Base-by-base conservation (phyloP, 352 stramenopile genomes). In the Aphanomyces cochlioides region DNA sequence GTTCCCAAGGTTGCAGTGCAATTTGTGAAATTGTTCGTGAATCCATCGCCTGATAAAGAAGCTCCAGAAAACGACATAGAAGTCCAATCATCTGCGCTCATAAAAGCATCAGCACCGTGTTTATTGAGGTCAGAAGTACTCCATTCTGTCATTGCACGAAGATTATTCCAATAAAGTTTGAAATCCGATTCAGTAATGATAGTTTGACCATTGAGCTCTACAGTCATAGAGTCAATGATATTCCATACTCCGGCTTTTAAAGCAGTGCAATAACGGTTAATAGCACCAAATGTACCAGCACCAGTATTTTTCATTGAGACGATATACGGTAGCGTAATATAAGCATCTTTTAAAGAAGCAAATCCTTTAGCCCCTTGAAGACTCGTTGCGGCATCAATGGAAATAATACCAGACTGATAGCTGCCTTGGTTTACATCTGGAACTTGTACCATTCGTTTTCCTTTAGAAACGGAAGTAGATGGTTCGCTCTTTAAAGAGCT, bases 171-270 rank as follows among this genome's bases (percentile, higher is more conserved):
- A 40, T 73, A 77, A 0, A 61, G 36, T 17, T 75, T 77, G 41
- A 73, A 78, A n/a, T 78, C 74, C 13, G 21, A 7, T 53, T 72
- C 61, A 3, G 60, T 71, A 0, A 78, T 1, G 19, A 78, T 69
- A 37, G 10, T 66, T 48, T 78, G 71, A 47, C 74, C 74, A 47
- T 78, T 73, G 0, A 79, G 43, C 45, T 79, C 74, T 0, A 76
- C 47, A 47, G 41, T 50, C 28, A 78, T 47, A 7, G 63, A 69
- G 73, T 77, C 73, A 41, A 77, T 73, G 15, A 76, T 67, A 37
- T 78, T 78, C 66, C 74, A 78, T 21, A 76, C 70, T 5, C 74
- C 74, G 57, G 53, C 65, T 39, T 78, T 76, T 13, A 76, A 66
- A 37, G 41, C 72, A 13, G 54, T 43, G 40, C 58, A 76, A 17